Base-by-base conservation (phyloP, 805 yeast genomes). In the Candida coquimbonensis region DNA sequence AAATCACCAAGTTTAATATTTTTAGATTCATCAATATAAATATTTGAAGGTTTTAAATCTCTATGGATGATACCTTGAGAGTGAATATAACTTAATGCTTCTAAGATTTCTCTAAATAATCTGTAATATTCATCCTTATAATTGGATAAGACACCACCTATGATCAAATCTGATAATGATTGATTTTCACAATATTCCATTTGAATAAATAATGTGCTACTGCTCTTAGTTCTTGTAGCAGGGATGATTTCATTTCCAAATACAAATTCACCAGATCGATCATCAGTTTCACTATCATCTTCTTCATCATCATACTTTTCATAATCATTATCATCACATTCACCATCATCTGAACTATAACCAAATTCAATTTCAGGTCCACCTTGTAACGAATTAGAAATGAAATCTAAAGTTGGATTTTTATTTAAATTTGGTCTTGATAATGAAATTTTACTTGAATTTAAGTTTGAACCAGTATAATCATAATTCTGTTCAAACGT, bases 171-270 rank as follows among this genome's bases (percentile, higher is more conserved):
- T 43, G 77, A 75, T 27, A 93, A 66, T 0, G 99, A 91, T 47
- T 87, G 87, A 59, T 91, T 93, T 58, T 93, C 99, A 66, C 99
- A 93, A 57, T 93, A 93, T 63, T 93, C 99, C 99, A 93, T 93
- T 60, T 93, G 99, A 53, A 93, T 93, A 61, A 87, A 93, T 29
- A 93, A 65, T 0, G 95, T 88, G 44, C 90, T 84, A 51, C 70
- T 70, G 39, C 67, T 63, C 47, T 68, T 69, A 40, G 36, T 49
- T 37, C 47, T 39, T 45, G 13, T 29, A 5, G 31, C 31, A 29
- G 31, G 31, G 2, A 29, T 9, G 6, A 29, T 29, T 9, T 29
- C 31, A 13, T 12, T 29, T 11, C 31, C 31, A 29, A 29, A 29
- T 11, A 9, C 31, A 29, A 29, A 29, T 7, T 29, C 31, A 29